phyloP scores from a whole-genome alignment of 768 basidiomycete genomes.

The Mycena galopus region DNA sequence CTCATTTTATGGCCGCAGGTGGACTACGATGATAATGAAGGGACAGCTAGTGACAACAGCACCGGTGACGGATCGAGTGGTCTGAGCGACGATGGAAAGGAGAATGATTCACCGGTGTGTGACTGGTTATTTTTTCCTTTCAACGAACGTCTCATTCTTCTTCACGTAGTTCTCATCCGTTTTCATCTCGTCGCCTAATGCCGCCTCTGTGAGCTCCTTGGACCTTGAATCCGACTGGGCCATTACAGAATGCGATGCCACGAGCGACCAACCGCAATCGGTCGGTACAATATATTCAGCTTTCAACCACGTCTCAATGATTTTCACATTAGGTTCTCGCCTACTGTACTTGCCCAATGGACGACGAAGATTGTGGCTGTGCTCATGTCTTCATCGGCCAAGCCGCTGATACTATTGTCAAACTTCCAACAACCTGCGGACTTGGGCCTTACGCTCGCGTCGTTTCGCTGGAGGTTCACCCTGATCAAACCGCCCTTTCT shows the following conservation, averaged over 20 bases:
- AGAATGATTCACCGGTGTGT: slow-evolving; percentile 18
- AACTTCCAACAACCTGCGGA: background rate
- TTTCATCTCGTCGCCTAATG: background rate
- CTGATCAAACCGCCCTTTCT: background rate
- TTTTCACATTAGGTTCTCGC: slow-evolving; percentile 35
- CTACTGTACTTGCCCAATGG: slow-evolving; percentile 39
- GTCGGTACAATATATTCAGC: background rate
- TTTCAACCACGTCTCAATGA: background rate
- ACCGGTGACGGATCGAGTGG: slow-evolving; percentile 23
- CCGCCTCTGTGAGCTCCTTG: background rate
- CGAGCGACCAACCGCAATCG: background rate
- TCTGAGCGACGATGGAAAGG: slow-evolving; percentile 18
- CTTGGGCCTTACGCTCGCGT: background rate
- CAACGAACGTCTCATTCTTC: background rate
- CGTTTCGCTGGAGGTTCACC: background rate
- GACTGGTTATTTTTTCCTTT: background rate
- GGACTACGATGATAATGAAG: background rate
- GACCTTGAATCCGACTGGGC: background rate
- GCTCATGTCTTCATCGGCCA: slow-evolving; percentile 31
- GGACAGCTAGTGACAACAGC: background rate
- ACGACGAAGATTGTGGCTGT: slow-evolving; percentile 12
- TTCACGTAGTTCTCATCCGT: slow-evolving; percentile 31
- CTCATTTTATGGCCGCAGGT: too few relatives aligned
- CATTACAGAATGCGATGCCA: background rate
- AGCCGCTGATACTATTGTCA: background rate